A percentile compares a stretch with the other conserved stretches of the same genome.
phyloP scores from a whole-genome alignment of 1,284 basidiomycete genomes.

The Sporisorium exsertum region DNA sequence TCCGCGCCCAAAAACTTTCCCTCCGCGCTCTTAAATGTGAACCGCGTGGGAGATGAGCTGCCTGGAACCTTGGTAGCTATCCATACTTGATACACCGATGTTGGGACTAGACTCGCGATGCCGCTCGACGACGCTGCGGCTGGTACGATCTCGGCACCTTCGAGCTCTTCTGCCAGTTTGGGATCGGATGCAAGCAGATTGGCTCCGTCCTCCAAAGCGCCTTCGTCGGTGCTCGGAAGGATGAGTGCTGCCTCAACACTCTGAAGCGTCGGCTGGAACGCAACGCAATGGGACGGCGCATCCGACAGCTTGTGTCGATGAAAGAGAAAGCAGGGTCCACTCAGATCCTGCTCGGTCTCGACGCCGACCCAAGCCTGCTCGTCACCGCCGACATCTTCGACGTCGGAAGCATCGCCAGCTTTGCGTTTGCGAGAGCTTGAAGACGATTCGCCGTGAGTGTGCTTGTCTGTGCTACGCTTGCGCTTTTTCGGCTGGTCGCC shows the following conservation, averaged over 20 bases:
- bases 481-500: conserved; percentile 51
- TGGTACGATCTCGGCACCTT: conserved; percentile 39
- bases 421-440: conserved; percentile 27
- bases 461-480: conserved; percentile 23
- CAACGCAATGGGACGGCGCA: conserved; percentile 15
- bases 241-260: conserved; percentile 31
- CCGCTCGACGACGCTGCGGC: not conserved
- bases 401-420: conserved; percentile 34
- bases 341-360: conserved; percentile 36
- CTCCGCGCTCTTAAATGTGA: conserved; percentile 59
- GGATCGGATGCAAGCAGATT: conserved; percentile 28
- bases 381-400: conserved; percentile 55
- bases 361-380: conserved; percentile 58
- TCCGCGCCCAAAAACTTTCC: conserved; percentile 59
- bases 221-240: conserved; percentile 12
- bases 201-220: conserved; percentile 9
- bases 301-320: conserved; percentile 6
- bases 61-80: conserved; percentile 50
- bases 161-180: conserved; percentile 35
- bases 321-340: conserved; percentile 51
- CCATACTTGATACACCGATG: conserved; percentile 64
- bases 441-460: conserved; percentile 12
- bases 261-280: conserved; percentile 44
- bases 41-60: conserved; percentile 30
- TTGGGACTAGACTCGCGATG: conserved; percentile 23